phyloP scores from a whole-genome alignment of 2,329 filamentous ascomycete species.

The Fusarium lateritium region DNA sequence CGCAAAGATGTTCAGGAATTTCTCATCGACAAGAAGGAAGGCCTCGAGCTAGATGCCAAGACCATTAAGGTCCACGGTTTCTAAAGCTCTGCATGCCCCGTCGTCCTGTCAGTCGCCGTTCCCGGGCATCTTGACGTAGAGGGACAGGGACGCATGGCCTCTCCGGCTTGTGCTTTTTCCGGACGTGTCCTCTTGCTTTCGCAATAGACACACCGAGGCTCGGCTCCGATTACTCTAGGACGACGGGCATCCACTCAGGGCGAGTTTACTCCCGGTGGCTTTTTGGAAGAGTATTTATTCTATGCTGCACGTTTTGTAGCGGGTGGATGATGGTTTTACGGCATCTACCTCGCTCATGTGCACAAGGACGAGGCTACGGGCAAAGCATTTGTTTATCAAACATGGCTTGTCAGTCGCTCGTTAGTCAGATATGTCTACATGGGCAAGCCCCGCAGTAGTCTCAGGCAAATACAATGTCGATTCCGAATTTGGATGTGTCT shows the following conservation, averaged over 20 bases:
- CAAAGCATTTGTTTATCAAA: constrained; percentile 47
- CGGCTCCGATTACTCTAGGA: constrained; percentile 53
- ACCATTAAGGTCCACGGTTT: constrained; percentile 88
- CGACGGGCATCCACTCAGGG: constrained; percentile 52
- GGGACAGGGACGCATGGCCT: constrained; percentile 53
- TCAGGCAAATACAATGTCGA: constrained; percentile 51
- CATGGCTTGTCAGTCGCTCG: constrained; percentile 55
- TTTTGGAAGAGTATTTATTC: constrained; percentile 50
- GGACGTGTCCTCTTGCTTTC: constrained; percentile 44
- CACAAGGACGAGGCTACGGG: constrained; percentile 51
- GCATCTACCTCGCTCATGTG: constrained; percentile 41
- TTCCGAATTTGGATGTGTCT: constrained; percentile 36
- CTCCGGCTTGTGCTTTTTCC: constrained; percentile 51
- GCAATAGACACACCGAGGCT: constrained; percentile 51
- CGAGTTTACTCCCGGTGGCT: constrained; percentile 47
- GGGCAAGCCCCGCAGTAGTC: constrained; percentile 55
- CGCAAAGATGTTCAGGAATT: constrained; percentile 99
- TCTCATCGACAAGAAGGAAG: constrained; percentile 94
- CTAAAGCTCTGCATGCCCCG: constrained; percentile 59
- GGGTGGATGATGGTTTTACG: constrained; percentile 17
- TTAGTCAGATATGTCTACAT: constrained; percentile 49
- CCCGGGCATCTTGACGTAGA: constrained; percentile 52
- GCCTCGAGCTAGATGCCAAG: constrained; percentile 93
- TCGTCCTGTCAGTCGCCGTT: constrained; percentile 56
- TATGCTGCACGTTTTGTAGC: constrained; percentile 42